Evolutionary conservation across 1,284 basidiomycete species (phyloP), one percentile per base, ranked within the genome.

Genomic region (Leccinum solheimii): DNA sequence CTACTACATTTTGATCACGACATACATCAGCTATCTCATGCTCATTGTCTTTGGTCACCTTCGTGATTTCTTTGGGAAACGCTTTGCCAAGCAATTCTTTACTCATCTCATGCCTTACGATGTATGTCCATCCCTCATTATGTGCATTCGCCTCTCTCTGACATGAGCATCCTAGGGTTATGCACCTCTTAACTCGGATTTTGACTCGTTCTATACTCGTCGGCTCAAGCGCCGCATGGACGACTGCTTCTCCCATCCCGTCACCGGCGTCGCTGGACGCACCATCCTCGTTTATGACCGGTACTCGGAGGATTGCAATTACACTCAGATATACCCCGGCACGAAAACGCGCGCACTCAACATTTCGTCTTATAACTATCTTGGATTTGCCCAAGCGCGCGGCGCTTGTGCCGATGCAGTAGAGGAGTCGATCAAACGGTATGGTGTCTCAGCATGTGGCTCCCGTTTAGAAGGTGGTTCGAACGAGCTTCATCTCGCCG

Each of bases 161-260:
- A 69, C 62, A 19, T 43, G 43, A 56, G 50, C 27, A 6, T 26
- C 5, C 19, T 73, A 95, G 92, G 95, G 95, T 64, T 97, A 98
- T 73, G 97, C 97, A 1, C 92, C 97, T 13, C 83, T 99, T 65
- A 97, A 96, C 78, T 97, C 95, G 36, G 97, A 99, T 77, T 99
- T 98, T 70, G 97, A 99, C 78, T 98, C 96, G 32, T 99, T 99
- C 81, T 99, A 98, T 82, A 98, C 95, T 60, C 92, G 97, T 62
- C 90, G 96, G 8, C 85, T 99, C 68, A 99, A 99, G 78, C 81
- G 84, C 26, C 92, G 97, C 59, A 88, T 99, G 76, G 96, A 98
- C 72, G 95, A 98, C 76, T 97, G 95, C 75, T 99, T 99, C 79
- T 88, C 91, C 2, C 87, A 95, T 60, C 97, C 97, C 21, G 87